phyloP scores from a whole-genome alignment of 352 stramenopile genomes.

The Pythium sukuiense region DNA sequence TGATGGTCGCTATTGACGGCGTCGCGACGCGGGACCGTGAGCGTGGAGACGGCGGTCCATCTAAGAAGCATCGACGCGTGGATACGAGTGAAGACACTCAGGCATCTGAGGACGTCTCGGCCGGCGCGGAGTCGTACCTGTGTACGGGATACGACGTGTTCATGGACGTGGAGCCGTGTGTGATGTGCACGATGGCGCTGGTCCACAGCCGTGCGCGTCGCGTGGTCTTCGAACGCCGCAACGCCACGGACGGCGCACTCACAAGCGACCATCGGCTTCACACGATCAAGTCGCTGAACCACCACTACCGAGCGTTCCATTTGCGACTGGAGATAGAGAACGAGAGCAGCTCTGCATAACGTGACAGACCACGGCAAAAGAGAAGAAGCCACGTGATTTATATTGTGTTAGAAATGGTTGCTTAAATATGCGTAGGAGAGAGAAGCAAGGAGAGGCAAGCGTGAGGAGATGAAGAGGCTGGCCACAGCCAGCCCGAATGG shows the following conservation, averaged over 20 bases:
- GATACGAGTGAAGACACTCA: not conserved
- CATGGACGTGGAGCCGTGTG: slow-evolving; percentile 80
- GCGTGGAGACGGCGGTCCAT: slow-evolving; percentile 15
- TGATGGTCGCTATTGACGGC: slow-evolving; percentile 67
- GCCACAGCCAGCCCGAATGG: not conserved
- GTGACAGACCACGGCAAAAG: not conserved
- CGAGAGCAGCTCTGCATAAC: not conserved
- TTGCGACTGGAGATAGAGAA: slow-evolving; percentile 21
- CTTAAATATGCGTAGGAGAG: slow-evolving; percentile 9
- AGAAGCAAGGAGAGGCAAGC: not conserved
- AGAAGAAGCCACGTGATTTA: not conserved
- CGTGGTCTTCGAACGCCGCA: slow-evolving; percentile 70
- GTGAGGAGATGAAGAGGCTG: not conserved
- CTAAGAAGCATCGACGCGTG: slow-evolving; percentile 36
- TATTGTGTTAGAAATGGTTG: slow-evolving; percentile 9
- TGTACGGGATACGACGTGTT: slow-evolving; percentile 90
- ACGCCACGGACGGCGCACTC: slow-evolving; percentile 62
- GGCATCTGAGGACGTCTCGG: not conserved
- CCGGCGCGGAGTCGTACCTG: slow-evolving; percentile 67
- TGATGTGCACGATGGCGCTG: slow-evolving; percentile 90
- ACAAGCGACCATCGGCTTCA: slow-evolving; percentile 66
- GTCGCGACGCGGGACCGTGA: slow-evolving; percentile 64
- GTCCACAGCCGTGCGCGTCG: slow-evolving; percentile 82
- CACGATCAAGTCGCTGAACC: slow-evolving; percentile 86
- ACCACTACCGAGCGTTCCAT: slow-evolving; percentile 87